These are phyloP conservation scores for Mycena epipterygia DNA, from an alignment of 768 basidiomycete species.

Conservation along the genomic window DNA sequence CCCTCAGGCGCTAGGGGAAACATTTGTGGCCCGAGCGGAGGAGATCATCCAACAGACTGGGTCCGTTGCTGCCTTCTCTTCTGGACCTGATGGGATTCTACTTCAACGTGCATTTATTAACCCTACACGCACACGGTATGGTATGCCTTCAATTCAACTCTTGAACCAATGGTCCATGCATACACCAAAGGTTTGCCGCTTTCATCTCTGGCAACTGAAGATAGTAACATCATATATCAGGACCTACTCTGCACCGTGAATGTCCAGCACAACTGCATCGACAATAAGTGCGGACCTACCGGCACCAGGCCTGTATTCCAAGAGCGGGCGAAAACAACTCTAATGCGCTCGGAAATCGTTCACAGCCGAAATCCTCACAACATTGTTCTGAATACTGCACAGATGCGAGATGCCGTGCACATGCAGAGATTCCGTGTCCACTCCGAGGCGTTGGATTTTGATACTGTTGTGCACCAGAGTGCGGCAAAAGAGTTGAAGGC, in stretches of 20 bases:
- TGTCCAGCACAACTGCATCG: constrained; percentile 41
- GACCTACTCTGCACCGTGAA: constrained; percentile 44
- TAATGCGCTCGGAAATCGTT: neutral
- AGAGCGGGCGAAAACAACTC: constrained; percentile 29
- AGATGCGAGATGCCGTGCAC: constrained; percentile 43
- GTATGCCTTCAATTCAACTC: neutral
- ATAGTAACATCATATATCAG: no score
- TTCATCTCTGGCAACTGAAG: no score
- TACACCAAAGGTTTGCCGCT: no score
- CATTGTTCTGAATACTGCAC: constrained; percentile 41
- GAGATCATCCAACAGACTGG: constrained; percentile 12
- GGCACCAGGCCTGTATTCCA: constrained; percentile 30
- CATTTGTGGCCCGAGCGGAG: constrained; percentile 4
- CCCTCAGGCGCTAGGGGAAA: neutral
- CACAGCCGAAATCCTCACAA: constrained; percentile 13
- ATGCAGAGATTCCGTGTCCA: constrained; percentile 36
- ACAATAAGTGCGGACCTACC: constrained; percentile 31
- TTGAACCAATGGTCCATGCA: no score
- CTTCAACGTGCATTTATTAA: neutral
- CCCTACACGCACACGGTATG: neutral
- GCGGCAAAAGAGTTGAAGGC: neutral
- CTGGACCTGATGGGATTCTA: neutral
- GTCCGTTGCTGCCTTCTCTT: neutral
- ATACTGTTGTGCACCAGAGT: neutral
- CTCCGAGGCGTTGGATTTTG: neutral